Conservation (phyloP, 257 asterid genomes). For the Solanum megistacrolobum region DNA sequence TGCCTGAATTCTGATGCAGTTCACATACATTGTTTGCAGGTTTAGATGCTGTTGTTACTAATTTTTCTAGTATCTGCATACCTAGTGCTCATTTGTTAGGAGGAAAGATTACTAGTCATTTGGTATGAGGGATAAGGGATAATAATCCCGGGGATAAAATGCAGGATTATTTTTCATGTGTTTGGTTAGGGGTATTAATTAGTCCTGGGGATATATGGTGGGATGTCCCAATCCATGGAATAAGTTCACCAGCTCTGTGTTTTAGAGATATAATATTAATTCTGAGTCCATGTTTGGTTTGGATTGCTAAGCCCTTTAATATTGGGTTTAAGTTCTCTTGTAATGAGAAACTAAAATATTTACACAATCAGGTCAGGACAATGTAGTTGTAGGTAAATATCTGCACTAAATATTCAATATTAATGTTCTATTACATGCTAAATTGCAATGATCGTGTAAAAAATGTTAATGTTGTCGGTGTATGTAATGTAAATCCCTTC, state of each 20-base stretch:
- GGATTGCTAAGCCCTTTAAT: not conserved
- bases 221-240: not conserved
- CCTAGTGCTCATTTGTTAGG: not conserved
- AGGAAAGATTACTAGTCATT: not conserved
- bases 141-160: not conserved
- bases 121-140: not conserved
- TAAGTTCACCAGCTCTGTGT: not conserved
- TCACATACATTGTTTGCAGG: not conserved
- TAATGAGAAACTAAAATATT: not conserved
- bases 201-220: not conserved
- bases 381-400: not conserved
- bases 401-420: not conserved
- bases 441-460: not conserved
- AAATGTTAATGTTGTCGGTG: not conserved
- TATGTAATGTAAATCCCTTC: not conserved
- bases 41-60: not conserved
- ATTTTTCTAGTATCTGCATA: not conserved
- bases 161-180: not conserved
- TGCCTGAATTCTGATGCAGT: not conserved
- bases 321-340: not conserved
- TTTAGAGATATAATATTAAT: not conserved
- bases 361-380: not conserved
- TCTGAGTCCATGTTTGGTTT: not conserved
- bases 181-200: not conserved
- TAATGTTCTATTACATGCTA: not conserved